Percentiles rank a stretch among this genome's conserved stretches.
These are phyloP conservation scores for Boletus bicolor DNA, from an alignment of 768 basidiomycete genomes.

Conservation along the genomic window DNA sequence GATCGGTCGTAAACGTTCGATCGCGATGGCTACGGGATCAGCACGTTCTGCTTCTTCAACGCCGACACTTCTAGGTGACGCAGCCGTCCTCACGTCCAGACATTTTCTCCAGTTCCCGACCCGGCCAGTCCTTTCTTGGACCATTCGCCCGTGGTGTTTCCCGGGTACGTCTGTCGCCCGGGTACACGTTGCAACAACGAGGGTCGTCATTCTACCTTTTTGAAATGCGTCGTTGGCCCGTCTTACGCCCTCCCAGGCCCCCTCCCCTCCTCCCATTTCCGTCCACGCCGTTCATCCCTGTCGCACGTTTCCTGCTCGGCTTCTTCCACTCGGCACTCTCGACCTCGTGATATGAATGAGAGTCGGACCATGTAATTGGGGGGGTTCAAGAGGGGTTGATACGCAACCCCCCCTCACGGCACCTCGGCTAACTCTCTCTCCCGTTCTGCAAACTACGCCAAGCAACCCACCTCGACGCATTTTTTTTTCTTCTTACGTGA, in stretches of 20 bases:
- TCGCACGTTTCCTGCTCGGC: neutral
- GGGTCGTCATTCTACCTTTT: constrained; percentile 10
- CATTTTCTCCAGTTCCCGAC: neutral
- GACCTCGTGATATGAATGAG: neutral
- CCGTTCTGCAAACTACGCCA: constrained; percentile 1
- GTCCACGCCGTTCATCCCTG: constrained; percentile 3
- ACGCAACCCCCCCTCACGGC: neutral
- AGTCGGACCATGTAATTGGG: neutral
- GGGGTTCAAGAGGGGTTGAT: neutral
- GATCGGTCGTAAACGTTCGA: constrained; percentile 3
- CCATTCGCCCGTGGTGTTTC: neutral
- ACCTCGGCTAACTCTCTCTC: constrained; percentile 9
- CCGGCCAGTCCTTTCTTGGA: neutral
- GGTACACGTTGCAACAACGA: constrained; percentile 16
- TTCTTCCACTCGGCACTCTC: constrained; percentile 4
- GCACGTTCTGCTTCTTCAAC: neutral
- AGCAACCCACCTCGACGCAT: too few relatives aligned
- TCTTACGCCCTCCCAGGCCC: neutral
- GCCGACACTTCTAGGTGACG: neutral
- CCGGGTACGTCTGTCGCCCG: neutral
- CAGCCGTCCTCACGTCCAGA: neutral
- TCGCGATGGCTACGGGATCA: constrained; percentile 18
- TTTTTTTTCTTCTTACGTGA: too few relatives aligned
- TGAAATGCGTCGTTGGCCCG: neutral
- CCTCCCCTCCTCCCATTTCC: neutral